Percentiles rank a stretch among this genome's conserved stretches.
Evolutionary conservation across 2,329 filamentous ascomycete species (phyloP).

Genomic region (Botrytis paeoniae): DNA sequence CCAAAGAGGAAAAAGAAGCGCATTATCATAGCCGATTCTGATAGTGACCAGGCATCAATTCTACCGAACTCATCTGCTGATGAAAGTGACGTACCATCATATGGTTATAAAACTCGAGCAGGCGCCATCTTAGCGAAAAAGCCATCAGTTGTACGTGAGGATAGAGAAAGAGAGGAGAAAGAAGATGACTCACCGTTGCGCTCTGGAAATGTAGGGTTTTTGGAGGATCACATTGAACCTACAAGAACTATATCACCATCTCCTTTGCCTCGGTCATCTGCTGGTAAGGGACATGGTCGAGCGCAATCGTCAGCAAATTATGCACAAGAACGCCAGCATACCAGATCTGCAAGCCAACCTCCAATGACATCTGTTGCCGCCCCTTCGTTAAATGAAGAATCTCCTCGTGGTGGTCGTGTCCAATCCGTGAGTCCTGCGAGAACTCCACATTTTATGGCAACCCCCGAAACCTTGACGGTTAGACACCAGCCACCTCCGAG

Average conservation of each 20-base stretch:
- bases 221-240: constrained; percentile 20
- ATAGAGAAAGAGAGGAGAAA: constrained; percentile 43
- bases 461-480: constrained; percentile 53
- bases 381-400: constrained; percentile 23
- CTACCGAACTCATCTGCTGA: constrained; percentile 34
- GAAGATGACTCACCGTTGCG: constrained; percentile 32
- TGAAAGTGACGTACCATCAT: constrained; percentile 32
- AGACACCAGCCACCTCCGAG: constrained; percentile 68
- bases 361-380: constrained; percentile 18
- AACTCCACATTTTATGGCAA: constrained; percentile 63
- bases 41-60: constrained; percentile 31
- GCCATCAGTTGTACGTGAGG: constrained; percentile 48
- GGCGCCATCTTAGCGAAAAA: constrained; percentile 39
- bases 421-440: constrained; percentile 59
- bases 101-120: constrained; percentile 26
- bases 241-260: constrained; percentile 31
- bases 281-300: constrained; percentile 30
- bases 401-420: constrained; percentile 37
- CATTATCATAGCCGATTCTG: constrained; percentile 29
- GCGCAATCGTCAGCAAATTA: constrained; percentile 28
- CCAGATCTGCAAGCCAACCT: constrained; percentile 30
- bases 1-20: constrained; percentile 31
- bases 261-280: constrained; percentile 29
- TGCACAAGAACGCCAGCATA: constrained; percentile 27
- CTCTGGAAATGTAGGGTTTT: constrained; percentile 12